Base-by-base conservation (phyloP, 306 rosid species). In the Vigna hirtella region DNA sequence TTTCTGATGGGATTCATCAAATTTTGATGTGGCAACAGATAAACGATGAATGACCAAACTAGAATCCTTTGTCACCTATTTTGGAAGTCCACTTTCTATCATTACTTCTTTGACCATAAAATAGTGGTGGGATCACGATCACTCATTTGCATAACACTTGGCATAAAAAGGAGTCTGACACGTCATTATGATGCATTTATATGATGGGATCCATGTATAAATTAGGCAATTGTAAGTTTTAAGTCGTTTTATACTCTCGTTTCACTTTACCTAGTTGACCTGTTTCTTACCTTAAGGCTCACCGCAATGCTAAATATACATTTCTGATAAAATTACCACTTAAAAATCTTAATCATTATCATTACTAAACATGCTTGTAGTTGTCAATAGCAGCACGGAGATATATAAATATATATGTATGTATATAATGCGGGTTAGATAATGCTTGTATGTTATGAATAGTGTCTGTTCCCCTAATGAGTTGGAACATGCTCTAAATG, bases 101-200 rank as follows among this genome's bases (percentile, higher is more conserved):
- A 22, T 28, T 71, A 55, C 67, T 24, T 3, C 43, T 61, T 69
- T 50, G 72, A 76, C 48, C 28, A 9, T 20, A 55, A 34, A 34
- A 26, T 7, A 20, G 76, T 57, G 70, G 9, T 36, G 42, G 26
- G 45, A 76, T 58, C 30, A n/a, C 70, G 30, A 59, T 66, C 75
- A 11, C 8, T 61, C 36, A 17, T 58, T 49, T 55, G 10, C 47
- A 32, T 58, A 56, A n/a, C 70, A 47, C 43, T 53, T 26, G 14
- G 69, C 34, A 34, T 36, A 72, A 24, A 62, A 51, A 12, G 66
- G 26, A 49, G 5, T 11, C 32, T 32, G 12, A 67, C 17, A 32
- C 53, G 73, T 66, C 83, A 24, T 53, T 72, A 36, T 72, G 3
- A 14, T 38, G 68, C 68, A 66, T 43, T 83, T 10, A 70, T 45